Conservation (phyloP, 495 filamentous ascomycete species). For the Hyphodiscus hymeniophilus region DNA sequence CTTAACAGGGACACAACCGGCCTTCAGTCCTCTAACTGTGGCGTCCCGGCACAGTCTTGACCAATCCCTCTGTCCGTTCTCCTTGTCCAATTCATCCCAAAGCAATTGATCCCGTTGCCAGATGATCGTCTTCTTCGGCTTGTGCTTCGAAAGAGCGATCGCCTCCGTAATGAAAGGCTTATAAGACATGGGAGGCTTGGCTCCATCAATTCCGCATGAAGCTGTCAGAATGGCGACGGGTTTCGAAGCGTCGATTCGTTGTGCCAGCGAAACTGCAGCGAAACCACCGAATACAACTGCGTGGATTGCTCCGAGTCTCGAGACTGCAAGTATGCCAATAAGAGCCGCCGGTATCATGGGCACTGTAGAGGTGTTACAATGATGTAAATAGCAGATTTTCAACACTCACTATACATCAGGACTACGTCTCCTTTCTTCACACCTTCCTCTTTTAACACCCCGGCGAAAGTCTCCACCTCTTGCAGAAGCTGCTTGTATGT, state of each 20-base stretch:
- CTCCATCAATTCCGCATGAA: conserved; percentile 86
- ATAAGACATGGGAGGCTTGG: conserved; percentile 66
- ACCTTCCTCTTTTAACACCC: conserved; percentile 74
- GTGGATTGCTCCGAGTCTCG: conserved; percentile 79
- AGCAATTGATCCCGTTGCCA: conserved; percentile 70
- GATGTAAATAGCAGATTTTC: too few species aligned
- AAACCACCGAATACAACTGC: conserved; percentile 92
- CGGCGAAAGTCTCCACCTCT: conserved; percentile 81
- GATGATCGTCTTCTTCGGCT: conserved; percentile 59
- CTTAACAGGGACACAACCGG: conserved; percentile 64
- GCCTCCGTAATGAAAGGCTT: conserved; percentile 65
- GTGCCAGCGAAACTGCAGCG: conserved; percentile 69
- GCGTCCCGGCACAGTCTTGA: conserved; percentile 64
- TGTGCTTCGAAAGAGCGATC: conserved; percentile 44
- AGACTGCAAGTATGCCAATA: conserved; percentile 74
- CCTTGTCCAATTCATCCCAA: conserved; percentile 59
- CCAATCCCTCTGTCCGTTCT: conserved; percentile 68
- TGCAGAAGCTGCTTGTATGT: conserved; percentile 68
- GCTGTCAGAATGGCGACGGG: conserved; percentile 76
- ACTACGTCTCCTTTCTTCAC: conserved; percentile 83
- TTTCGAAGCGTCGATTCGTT: conserved; percentile 76
- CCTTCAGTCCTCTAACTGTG: conserved; percentile 51
- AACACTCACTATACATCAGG: conserved; percentile 73
- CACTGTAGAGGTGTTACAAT: conserved; percentile 44
- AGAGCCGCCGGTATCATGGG: conserved; percentile 91